Evolutionary conservation across 176 grass and related monocot species (phyloP).

Genomic region (Canna indica): DNA sequence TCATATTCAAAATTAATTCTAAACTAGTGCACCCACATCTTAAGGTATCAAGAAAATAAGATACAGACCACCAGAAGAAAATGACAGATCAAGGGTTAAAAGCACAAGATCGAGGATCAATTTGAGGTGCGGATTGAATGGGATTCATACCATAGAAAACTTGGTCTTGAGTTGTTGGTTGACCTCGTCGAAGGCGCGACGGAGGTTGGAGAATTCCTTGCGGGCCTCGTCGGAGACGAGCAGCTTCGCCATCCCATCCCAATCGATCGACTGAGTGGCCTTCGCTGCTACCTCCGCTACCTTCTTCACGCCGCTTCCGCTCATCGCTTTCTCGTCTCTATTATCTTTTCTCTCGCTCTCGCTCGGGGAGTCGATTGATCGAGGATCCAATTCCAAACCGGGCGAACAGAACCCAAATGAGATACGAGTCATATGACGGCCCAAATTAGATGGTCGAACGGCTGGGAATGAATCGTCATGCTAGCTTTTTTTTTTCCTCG

Average conservation of each 20-base stretch:
- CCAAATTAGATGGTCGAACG: too few relatives aligned
- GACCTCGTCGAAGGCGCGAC: slow-evolving; percentile 75
- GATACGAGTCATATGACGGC: too few relatives aligned
- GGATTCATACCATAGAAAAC: slow-evolving; percentile 47
- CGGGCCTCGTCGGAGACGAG: slow-evolving; percentile 67
- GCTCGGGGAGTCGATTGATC: too few relatives aligned
- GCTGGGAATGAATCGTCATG: too few relatives aligned
- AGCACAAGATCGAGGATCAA: not conserved
- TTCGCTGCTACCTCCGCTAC: slow-evolving; percentile 43
- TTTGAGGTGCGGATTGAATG: not conserved
- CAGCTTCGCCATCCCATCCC: slow-evolving; percentile 67
- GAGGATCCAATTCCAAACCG: not conserved
- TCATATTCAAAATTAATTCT: too few relatives aligned
- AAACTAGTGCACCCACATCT: not conserved
- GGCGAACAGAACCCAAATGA: not conserved
- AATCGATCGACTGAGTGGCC: slow-evolving; percentile 59
- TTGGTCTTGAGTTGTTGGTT: slow-evolving; percentile 83
- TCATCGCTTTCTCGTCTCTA: slow-evolving; percentile 45
- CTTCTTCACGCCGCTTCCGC: slow-evolving; percentile 66
- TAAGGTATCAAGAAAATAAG: not conserved
- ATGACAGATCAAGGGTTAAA: not conserved
- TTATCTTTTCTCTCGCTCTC: not conserved
- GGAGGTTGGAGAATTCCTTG: slow-evolving; percentile 71
- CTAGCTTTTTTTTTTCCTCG: too few relatives aligned
- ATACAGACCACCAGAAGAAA: too few relatives aligned